Evolutionary conservation across 2,329 filamentous ascomycete genomes (phyloP), one percentile per base, ranked within the genome.

Genomic region (Epichloe festucae): DNA sequence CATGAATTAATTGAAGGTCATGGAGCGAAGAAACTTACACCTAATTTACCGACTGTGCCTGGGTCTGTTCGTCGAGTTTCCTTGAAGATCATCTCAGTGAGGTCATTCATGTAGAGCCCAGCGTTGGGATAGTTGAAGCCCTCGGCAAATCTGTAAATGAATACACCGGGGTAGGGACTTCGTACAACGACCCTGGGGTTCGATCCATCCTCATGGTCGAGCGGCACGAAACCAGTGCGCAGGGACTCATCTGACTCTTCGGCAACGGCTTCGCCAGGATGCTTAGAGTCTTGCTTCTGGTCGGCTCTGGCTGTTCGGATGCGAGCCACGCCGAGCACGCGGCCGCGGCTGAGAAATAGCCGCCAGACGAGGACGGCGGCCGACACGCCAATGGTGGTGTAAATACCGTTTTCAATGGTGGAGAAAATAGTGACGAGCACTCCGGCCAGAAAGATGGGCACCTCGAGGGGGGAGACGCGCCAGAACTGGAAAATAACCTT

Each of bases 401-500:
- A 95, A 59, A 95, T 87, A 21, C 89, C 89, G 58, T 86, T 82
- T 64, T 95, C 89, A 55, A 95, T 94, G 43, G 75, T 80, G 23
- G 78, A 77, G 67, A 95, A 95, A 46, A 95, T 70, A 2, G 87
- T 91, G 36, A 93, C 84, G 19, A 94, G 63, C 5, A 95, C 89
- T 69, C 89, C 89, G 12, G 84, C 81, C 56, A 94, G 85, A 75
- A 94, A 95, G 62, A 95, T 87, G 48, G 87, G 57, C 0, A 90
- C 84, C 63, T 95, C 89, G 2, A 93, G 62, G 0, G 89, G 89
- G 0, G 87, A 87, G 1, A 93, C 85, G 38, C 82, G 77, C 88
- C 88, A 95, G 71, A 94, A 94, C 62, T 90, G 85, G 68, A 91
- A 91, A 11, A 95, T 78, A 0, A 83, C 85, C 62, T 87, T 85